Evolutionary conservation across 257 asterid genomes (phyloP), one percentile per base, ranked within the genome.

Genomic region (Cordia subcordata): DNA sequence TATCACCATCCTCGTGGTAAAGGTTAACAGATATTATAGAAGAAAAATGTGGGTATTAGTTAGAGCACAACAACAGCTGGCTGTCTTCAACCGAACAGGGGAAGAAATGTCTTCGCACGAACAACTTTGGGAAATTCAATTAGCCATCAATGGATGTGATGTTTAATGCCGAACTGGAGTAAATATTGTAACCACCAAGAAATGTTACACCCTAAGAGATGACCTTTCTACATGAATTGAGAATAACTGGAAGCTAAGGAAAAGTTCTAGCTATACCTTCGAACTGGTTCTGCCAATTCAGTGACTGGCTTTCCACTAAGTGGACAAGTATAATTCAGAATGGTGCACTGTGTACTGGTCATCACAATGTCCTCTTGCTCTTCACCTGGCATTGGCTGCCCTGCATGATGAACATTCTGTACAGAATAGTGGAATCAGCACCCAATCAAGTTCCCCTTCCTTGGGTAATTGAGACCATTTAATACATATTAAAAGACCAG

Each of bases 321-420:
- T 1, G 99, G 99, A 67, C 99, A 93, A 1, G 60, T 74, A 44
- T 56, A 14, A 75, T 93, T 93, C 72, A 82, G 74, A 72, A 93
- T 66, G 70, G 66, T 81, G 81, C 75, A 61, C 61, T 85, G 81
- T 21, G 92, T 86, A 73, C 94, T 82, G 71, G 96, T 86, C 89
- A 93, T 83, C 62, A 93, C 79, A 59, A 93, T 73, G 75, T 93
- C 99, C 77, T 93, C 99, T 70, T 82, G 88, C 82, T 93, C 99
- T 45, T 93, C 99, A 69, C 99, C 99, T 47, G 99, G 97, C 96
- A 93, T 80, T 40, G 90, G 88, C 66, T 75, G 85, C 42, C 97
- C 95, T n/a, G 81, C 74, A 68, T 93, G 97, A 74, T 86, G 96
- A 83, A 93, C 97, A 72, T 81, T 83, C 99, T 92, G 79, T 65